Evolutionary conservation across 2,329 filamentous ascomycete genomes (phyloP), one percentile per base, ranked within the genome.

Genomic region (Penicillium griseofulvum): DNA sequence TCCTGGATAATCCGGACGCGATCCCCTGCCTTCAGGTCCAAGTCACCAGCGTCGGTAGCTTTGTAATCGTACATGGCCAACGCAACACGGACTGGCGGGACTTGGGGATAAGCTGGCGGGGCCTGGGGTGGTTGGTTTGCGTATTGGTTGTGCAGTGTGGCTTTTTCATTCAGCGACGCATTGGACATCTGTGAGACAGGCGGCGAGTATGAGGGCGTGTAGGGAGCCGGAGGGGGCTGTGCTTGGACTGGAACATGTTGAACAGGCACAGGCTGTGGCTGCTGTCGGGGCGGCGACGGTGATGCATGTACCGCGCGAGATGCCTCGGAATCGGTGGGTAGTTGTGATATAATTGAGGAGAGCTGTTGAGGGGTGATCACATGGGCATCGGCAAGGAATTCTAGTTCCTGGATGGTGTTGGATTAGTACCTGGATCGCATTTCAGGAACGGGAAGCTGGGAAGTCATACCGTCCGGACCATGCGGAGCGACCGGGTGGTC

Each of bases 401-500:
- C 91, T 57, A 97, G 88, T 78, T 97, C 92, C 92, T 96, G 64
- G 38, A 34, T 54, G 38, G 33, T 54, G 54, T 26, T 56, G 39
- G 19, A 36, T 52, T 34, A 52, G 63, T 56, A 28, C 26, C 38
- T 45, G 12, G 47, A 24, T 5, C n/a, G 34, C 12, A 37, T 43
- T 38, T 50, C 39, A 50, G 42, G 22, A 47, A 46, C 44, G 47
- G 43, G 34, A 50, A 39, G 51, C 54, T 38, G 42, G 48, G 56
- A 54, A 42, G 49, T 71, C 84, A 65, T 79, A 91, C 91, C 70
- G 88, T 91, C 78, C 91, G 92, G 79, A 96, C 92, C 68, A 85
- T 88, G 62, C 91, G 87, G 70, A 96, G 85, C 70, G 90, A 92
- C 77, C 91, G 85, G 79, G 93, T 94, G 76, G 87, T 85, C 82